These are phyloP conservation scores for Chytridiales sp. DNA, from an alignment of 371 early-diverging fungal genomes.

Conservation along the genomic window DNA sequence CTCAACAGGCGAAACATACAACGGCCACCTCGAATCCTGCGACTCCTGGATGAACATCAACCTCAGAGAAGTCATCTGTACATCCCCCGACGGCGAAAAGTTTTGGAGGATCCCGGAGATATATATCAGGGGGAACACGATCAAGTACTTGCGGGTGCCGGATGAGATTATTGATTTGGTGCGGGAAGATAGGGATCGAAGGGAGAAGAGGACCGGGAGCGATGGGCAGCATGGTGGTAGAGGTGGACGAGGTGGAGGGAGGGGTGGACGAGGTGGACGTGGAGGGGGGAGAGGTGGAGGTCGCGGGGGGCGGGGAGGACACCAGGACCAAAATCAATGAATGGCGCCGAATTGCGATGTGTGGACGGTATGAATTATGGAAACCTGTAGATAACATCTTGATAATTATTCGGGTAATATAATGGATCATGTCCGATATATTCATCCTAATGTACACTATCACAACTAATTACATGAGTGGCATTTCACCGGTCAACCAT, in stretches of 20 bases:
- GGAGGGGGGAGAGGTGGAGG: slow-evolving; percentile 50
- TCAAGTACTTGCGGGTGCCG: slow-evolving; percentile 93
- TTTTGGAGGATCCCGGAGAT: slow-evolving; percentile 90
- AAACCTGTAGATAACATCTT: too few species aligned
- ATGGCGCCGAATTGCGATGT: too few species aligned
- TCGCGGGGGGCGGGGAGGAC: slow-evolving; percentile 45
- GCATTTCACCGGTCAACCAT: too few species aligned
- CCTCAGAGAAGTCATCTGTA: slow-evolving; percentile 92
- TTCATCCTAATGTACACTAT: too few species aligned
- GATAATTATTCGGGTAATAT: too few species aligned
- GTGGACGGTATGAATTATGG: neutral
- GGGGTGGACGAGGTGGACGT: slow-evolving; percentile 49
- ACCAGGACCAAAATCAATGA: neutral
- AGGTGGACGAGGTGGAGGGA: slow-evolving; percentile 47
- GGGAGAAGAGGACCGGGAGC: slow-evolving; percentile 38
- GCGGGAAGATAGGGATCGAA: slow-evolving; percentile 48
- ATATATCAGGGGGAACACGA: slow-evolving; percentile 90
- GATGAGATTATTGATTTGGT: slow-evolving; percentile 88
- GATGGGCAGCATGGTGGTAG: slow-evolving; percentile 35
- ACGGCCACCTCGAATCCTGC: slow-evolving; percentile 94
- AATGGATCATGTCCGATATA: too few species aligned
- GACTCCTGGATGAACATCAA: slow-evolving; percentile 98
- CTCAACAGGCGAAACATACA: slow-evolving; percentile 83
- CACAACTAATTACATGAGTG: too few species aligned
- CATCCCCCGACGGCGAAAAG: slow-evolving; percentile 87